Conservation (phyloP, 305 asterid genomes). For the Striga hermonthica region DNA sequence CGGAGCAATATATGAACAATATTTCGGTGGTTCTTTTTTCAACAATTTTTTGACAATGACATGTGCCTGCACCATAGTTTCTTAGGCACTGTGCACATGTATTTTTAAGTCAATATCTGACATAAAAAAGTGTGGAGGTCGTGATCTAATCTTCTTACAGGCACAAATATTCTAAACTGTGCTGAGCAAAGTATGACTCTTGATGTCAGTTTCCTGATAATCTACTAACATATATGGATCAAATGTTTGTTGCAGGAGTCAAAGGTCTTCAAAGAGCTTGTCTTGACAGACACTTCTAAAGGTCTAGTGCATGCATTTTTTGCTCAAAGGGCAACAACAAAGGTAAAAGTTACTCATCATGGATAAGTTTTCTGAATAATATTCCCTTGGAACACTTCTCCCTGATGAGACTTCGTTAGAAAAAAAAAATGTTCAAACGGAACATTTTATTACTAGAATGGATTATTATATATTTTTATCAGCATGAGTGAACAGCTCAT, state of each 20-base stretch:
- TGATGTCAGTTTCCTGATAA: slow-evolving; percentile 10
- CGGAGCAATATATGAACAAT: neutral
- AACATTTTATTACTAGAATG: neutral
- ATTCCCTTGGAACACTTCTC: slow-evolving; percentile 16
- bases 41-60: neutral
- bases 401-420: neutral
- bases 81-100: neutral
- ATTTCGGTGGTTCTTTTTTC: neutral
- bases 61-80: neutral
- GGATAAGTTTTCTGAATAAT: slow-evolving; percentile 16
- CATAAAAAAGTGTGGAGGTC: neutral
- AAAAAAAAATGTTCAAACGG: neutral
- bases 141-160: neutral
- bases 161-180: slow-evolving; percentile 9
- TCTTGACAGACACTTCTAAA: slow-evolving; percentile 62
- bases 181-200: neutral
- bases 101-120: neutral
- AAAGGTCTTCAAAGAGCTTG: slow-evolving; percentile 54
- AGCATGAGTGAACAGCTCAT: neutral
- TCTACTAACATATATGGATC: slow-evolving; percentile 22
- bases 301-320: slow-evolving; percentile 91
- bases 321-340: slow-evolving; percentile 76
- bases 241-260: slow-evolving; percentile 61
- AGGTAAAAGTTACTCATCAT: slow-evolving; percentile 49
- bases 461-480: slow-evolving; percentile 9